phyloP scores from a whole-genome alignment of 2,329 filamentous ascomycete species.

The Aspergillus thermomutatus region DNA sequence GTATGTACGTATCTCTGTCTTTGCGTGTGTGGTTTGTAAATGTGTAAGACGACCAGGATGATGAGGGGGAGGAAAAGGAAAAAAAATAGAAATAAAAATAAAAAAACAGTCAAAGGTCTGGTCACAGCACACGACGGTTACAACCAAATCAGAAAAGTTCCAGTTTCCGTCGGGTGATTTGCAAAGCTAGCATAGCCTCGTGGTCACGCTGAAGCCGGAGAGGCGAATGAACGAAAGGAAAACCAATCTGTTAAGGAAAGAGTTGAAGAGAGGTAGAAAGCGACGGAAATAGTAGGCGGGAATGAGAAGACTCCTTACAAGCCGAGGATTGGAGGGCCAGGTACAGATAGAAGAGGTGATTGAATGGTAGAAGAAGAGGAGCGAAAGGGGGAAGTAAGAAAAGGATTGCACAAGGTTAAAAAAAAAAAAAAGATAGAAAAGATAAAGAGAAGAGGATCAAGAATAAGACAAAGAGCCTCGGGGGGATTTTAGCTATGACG shows the following conservation, averaged over 20 bases:
- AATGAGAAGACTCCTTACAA: not conserved
- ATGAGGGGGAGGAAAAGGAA: not conserved
- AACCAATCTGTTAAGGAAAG: not conserved
- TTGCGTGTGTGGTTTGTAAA: constrained; percentile 7
- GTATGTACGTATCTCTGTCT: constrained; percentile 10
- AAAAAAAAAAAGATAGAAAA: not conserved
- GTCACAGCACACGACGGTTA: constrained; percentile 10
- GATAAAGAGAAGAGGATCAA: constrained; percentile 1
- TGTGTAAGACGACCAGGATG: constrained; percentile 21
- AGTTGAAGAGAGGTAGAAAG: not conserved
- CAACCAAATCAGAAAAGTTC: constrained; percentile 24
- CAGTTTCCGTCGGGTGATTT: constrained; percentile 30
- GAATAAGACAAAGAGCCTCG: constrained; percentile 23
- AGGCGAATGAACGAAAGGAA: not conserved
- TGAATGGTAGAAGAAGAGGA: not conserved
- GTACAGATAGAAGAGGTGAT: not conserved
- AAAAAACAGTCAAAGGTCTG: constrained; percentile 14
- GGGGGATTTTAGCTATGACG: constrained; percentile 26
- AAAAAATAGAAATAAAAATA: no score
- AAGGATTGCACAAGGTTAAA: not conserved
- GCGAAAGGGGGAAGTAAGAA: not conserved
- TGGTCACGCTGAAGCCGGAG: constrained; percentile 21
- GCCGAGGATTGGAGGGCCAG: not conserved
- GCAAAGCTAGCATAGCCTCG: constrained; percentile 32
- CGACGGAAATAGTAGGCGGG: not conserved